These are phyloP conservation scores for Fistulinella prunicolor DNA, from an alignment of 768 basidiomycete species.

Conservation along the genomic window DNA sequence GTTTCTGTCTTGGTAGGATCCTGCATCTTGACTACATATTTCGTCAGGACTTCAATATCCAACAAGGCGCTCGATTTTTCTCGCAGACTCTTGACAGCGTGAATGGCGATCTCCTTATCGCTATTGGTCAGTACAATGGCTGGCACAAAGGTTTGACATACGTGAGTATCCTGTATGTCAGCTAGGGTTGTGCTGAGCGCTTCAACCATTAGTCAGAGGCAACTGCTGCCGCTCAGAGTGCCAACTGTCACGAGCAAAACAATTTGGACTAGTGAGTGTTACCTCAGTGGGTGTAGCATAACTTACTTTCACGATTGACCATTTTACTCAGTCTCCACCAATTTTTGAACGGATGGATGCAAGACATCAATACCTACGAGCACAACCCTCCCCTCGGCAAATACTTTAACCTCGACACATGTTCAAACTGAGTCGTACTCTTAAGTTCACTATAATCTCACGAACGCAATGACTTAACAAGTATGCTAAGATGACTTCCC, in stretches of 20 bases:
- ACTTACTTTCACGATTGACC: background rate
- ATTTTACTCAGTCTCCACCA: constrained; percentile 54
- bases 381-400: constrained; percentile 47
- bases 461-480: too few species aligned
- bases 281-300: background rate
- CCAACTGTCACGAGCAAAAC: constrained; percentile 73
- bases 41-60: constrained; percentile 66
- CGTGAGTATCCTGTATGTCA: constrained; percentile 35
- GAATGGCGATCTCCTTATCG: constrained; percentile 49
- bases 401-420: constrained; percentile 61
- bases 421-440: constrained; percentile 23
- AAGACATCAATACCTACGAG: constrained; percentile 53
- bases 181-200: background rate
- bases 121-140: constrained; percentile 76
- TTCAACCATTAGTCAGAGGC: constrained; percentile 44
- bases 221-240: constrained; percentile 50
- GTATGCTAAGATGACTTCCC: too few species aligned
- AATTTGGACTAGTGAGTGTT: constrained; percentile 76
- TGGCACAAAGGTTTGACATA: constrained; percentile 59
- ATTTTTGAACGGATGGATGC: constrained; percentile 70
- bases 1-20: background rate
- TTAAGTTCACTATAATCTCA: too few species aligned
- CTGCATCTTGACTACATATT: background rate
- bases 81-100: constrained; percentile 40
- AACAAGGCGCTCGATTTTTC: constrained; percentile 62